A percentile compares a stretch with the other conserved stretches of the same genome.
Conservation (phyloP, 2,329 filamentous ascomycete genomes). For the Ceratocystis smalleyi region DNA sequence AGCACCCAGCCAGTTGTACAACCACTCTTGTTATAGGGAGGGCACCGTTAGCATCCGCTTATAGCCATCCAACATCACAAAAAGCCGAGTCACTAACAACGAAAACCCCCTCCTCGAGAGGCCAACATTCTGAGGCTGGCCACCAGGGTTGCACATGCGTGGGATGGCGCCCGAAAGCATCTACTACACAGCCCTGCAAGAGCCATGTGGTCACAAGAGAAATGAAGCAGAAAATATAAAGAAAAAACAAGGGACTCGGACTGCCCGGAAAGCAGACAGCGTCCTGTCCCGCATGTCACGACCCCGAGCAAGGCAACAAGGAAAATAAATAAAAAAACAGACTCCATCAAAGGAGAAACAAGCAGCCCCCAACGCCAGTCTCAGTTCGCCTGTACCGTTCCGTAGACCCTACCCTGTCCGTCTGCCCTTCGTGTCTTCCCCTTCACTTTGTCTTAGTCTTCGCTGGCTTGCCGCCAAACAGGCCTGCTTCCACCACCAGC, state of each 20-base stretch:
- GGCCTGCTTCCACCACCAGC: conserved; percentile 43
- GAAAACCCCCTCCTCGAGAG: not conserved
- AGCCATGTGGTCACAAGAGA: not conserved
- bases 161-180: not conserved
- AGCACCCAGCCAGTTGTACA: not conserved
- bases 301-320: not conserved
- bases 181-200: not conserved
- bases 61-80: not conserved
- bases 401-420: not conserved
- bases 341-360: conserved; percentile 2
- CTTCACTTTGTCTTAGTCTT: conserved; percentile 28
- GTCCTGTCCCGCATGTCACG: not conserved
- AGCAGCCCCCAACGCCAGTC: conserved; percentile 4
- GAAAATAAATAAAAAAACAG: not conserved
- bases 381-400: not conserved
- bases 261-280: not conserved
- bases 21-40: not conserved
- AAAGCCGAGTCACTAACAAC: not conserved
- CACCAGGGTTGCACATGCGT: not conserved
- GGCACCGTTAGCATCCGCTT: not conserved
- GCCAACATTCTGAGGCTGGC: not conserved
- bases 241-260: not conserved
- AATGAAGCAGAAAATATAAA: not conserved
- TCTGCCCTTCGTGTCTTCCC: not conserved
- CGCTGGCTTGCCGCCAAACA: conserved; percentile 26